Percentiles rank a stretch among this genome's conserved stretches.
These are phyloP conservation scores for Coemansia sp. DNA, from an alignment of 192 early-diverging fungal species.

Conservation along the genomic window DNA sequence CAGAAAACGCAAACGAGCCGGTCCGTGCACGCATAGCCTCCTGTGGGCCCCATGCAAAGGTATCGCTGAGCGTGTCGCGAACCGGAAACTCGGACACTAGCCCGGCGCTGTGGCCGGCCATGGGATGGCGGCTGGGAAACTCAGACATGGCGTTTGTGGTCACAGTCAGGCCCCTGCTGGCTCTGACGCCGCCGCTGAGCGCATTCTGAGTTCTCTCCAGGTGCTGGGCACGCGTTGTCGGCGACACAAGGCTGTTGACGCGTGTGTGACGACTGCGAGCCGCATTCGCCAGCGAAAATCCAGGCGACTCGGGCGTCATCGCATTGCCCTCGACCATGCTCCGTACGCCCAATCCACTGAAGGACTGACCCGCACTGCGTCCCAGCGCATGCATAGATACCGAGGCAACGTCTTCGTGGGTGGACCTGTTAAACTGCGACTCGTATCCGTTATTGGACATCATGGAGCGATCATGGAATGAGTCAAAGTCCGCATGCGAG, in stretches of 20 bases:
- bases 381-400: constrained; percentile 26
- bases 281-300: constrained; percentile 10
- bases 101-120: constrained; percentile 10
- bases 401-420: constrained; percentile 24
- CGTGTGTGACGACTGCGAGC: constrained; percentile 22
- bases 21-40: constrained; percentile 27
- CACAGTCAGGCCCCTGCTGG: constrained; percentile 3
- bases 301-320: constrained; percentile 30
- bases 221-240: constrained; percentile 31
- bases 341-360: constrained; percentile 17
- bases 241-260: constrained; percentile 43
- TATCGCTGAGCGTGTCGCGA: constrained; percentile 35
- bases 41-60: constrained; percentile 39
- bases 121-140: constrained; percentile 6
- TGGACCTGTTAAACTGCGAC: constrained; percentile 32
- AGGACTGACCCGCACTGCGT: constrained; percentile 7
- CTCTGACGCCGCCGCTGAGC: constrained; percentile 26
- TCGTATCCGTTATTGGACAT: constrained; percentile 32
- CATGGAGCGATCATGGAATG: constrained; percentile 34
- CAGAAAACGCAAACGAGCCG: constrained; percentile 27
- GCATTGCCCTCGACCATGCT: constrained; percentile 4
- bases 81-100: constrained; percentile 1
- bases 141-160: not conserved
- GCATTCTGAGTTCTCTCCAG: constrained; percentile 47
- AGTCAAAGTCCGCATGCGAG: constrained; percentile 45